A percentile compares a stretch with the other conserved stretches of the same genome.
Evolutionary conservation across 2,329 filamentous ascomycete genomes (phyloP).

Genomic region (Neonectria neomacrospora): DNA sequence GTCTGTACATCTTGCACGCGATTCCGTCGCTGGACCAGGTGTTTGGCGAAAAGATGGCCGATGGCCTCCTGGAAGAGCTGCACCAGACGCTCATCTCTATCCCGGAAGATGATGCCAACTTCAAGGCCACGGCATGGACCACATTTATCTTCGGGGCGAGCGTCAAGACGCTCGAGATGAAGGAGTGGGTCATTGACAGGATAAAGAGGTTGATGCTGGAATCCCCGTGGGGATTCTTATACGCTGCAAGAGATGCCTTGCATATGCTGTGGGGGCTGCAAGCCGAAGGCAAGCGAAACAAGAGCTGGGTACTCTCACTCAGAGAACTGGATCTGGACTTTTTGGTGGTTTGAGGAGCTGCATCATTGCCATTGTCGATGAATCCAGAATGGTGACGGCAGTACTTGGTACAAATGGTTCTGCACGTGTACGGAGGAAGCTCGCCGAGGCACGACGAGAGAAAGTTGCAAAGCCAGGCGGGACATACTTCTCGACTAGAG

Average conservation of each 20-base stretch:
- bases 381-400: neutral
- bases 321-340: conserved; percentile 56
- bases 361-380: neutral
- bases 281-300: conserved; percentile 42
- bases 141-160: conserved; percentile 67
- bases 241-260: conserved; percentile 59
- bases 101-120: conserved; percentile 60
- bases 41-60: conserved; percentile 44
- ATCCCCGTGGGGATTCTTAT: conserved; percentile 61
- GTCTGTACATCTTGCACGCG: conserved; percentile 59
- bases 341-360: conserved; percentile 53
- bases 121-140: conserved; percentile 68
- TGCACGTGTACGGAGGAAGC: neutral
- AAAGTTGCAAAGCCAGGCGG: neutral
- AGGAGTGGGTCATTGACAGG: conserved; percentile 61
- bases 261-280: conserved; percentile 57
- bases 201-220: conserved; percentile 53
- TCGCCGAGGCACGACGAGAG: neutral
- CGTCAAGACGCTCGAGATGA: conserved; percentile 53
- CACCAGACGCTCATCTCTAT: conserved; percentile 60
- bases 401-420: neutral
- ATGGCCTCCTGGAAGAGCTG: conserved; percentile 57
- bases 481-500: neutral
- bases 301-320: conserved; percentile 58
- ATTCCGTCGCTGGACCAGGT: conserved; percentile 44